Percentiles rank a stretch among this genome's conserved stretches.
These are phyloP conservation scores for Aspergillus carbonarius DNA, from an alignment of 2,329 filamentous ascomycete genomes.

Conservation along the genomic window DNA sequence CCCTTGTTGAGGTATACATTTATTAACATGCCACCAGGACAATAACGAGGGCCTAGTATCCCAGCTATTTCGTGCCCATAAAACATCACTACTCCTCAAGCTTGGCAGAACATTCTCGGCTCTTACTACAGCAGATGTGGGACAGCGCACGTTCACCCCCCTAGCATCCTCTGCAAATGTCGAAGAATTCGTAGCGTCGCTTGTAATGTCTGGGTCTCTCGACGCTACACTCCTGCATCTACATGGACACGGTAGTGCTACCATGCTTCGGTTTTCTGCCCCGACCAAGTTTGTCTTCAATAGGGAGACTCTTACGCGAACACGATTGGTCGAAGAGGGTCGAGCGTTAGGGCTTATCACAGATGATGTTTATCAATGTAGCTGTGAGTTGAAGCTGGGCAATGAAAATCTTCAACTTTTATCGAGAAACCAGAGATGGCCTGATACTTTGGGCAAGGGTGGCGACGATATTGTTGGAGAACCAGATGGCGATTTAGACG, in stretches of 20 bases:
- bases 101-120: constrained; percentile 71
- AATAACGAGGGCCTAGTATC: constrained; percentile 69
- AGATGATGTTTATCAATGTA: constrained; percentile 53
- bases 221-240: constrained; percentile 52
- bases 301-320: constrained; percentile 36
- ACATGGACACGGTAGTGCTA: constrained; percentile 36
- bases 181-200: constrained; percentile 37
- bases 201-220: constrained; percentile 54
- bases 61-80: constrained; percentile 69
- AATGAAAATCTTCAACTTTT: constrained; percentile 59
- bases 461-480: constrained; percentile 7
- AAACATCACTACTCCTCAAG: constrained; percentile 71
- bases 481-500: constrained; percentile 23
- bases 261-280: constrained; percentile 56
- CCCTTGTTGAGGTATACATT: too few relatives aligned
- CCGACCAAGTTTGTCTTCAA: constrained; percentile 31
- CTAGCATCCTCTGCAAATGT: constrained; percentile 27
- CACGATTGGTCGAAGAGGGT: constrained; percentile 51
- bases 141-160: constrained; percentile 32
- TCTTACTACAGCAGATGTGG: constrained; percentile 54
- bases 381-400: constrained; percentile 56
- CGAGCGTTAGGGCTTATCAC: constrained; percentile 52
- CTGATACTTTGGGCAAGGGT: constrained; percentile 21
- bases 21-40: constrained; percentile 50
- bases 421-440: constrained; percentile 47